Evolutionary conservation across 1,284 basidiomycete genomes (phyloP).

Genomic region (Meira nashicola): DNA sequence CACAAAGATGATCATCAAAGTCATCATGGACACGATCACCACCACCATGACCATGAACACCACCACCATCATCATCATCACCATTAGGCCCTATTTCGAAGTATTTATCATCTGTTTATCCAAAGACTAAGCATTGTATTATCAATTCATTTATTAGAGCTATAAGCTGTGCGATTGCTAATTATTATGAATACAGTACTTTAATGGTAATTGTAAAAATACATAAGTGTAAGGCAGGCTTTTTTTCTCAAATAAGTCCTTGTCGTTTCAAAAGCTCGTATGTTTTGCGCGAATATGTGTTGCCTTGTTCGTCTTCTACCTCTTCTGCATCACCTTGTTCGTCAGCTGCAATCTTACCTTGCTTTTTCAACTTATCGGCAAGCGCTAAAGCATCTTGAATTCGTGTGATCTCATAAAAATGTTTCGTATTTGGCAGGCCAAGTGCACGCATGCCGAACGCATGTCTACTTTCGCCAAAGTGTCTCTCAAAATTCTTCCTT

Average conservation of each 20-base stretch:
- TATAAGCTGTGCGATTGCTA: too few species aligned
- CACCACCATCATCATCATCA: constrained; percentile 1
- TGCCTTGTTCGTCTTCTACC: constrained; percentile 50
- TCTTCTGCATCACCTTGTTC: constrained; percentile 44
- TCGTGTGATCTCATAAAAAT: constrained; percentile 96
- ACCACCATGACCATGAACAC: not conserved
- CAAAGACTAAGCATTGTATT: too few species aligned
- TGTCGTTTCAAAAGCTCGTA: constrained; percentile 52
- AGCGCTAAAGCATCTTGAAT: constrained; percentile 76
- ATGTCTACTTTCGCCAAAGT: constrained; percentile 91
- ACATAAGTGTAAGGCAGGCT: too few species aligned
- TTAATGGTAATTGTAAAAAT: too few species aligned
- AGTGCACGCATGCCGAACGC: constrained; percentile 97
- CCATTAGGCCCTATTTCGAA: not conserved
- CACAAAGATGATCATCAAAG: not conserved
- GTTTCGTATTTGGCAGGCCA: constrained; percentile 93
- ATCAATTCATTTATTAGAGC: too few species aligned
- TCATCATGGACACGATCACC: constrained; percentile 1
- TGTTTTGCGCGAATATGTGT: constrained; percentile 50
- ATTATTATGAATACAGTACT: too few species aligned
- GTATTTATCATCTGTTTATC: too few species aligned
- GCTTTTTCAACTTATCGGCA: constrained; percentile 44
- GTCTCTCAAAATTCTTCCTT: constrained; percentile 61
- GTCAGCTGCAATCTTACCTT: constrained; percentile 27
- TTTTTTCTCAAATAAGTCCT: constrained; percentile 34